These are phyloP conservation scores for Wallacemonas sp. DNA, from an alignment of 208 protist species.

Conservation along the genomic window DNA sequence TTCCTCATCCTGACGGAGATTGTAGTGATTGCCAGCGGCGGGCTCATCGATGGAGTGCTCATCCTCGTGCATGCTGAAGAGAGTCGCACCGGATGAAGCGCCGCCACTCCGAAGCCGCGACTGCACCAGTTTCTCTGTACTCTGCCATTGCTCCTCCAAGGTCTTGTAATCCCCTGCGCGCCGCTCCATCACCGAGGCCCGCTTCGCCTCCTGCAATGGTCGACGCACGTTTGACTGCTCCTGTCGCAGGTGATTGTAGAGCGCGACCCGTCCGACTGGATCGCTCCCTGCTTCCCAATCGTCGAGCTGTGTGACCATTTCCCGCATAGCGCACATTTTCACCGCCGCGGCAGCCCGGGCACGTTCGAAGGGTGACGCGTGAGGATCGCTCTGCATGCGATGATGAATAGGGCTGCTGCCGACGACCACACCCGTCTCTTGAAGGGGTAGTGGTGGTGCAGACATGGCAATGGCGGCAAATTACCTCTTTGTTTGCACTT, in stretches of 20 bases:
- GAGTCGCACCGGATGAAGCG: not conserved
- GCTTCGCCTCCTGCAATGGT: conserved; percentile 39
- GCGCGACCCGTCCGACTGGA: conserved; percentile 26
- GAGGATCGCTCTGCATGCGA: conserved; percentile 2
- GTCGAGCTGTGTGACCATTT: conserved; percentile 48
- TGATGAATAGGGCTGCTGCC: conserved; percentile 24
- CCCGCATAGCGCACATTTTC: conserved; percentile 43
- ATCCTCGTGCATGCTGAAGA: conserved; percentile 25
- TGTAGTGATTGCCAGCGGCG: conserved; percentile 19
- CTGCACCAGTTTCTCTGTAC: conserved; percentile 41
- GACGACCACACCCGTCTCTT: conserved; percentile 21
- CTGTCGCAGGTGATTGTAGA: conserved; percentile 38
- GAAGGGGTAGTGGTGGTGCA: conserved; percentile 37
- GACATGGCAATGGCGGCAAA: no score
- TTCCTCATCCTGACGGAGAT: conserved; percentile 47
- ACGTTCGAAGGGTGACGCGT: conserved; percentile 3
- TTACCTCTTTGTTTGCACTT: not conserved
- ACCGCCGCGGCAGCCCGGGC: conserved; percentile 13
- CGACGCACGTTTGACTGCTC: conserved; percentile 28
- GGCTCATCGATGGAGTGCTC: conserved; percentile 14
- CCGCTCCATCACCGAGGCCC: conserved; percentile 34
- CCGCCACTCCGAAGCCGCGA: conserved; percentile 28
- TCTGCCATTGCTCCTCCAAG: conserved; percentile 32
- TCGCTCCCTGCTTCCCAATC: conserved; percentile 11
- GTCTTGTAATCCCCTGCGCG: conserved; percentile 30